Evolutionary conservation across 805 yeast species (phyloP).

Genomic region (Candida silvicultrix): DNA sequence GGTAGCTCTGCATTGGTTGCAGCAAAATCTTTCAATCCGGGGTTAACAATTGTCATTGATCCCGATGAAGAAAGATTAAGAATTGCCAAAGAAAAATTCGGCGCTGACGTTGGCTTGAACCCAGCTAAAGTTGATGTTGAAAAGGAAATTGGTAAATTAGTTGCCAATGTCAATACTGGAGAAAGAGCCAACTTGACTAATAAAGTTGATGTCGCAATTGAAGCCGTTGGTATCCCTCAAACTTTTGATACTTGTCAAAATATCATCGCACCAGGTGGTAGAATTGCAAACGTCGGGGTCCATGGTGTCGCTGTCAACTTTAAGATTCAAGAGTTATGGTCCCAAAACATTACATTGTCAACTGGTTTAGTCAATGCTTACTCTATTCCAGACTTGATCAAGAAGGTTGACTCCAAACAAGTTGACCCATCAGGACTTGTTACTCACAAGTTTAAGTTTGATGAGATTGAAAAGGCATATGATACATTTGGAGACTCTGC

Average conservation of each 20-base stretch:
- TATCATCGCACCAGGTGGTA: slow-evolving; percentile 51
- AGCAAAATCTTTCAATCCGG: slow-evolving; percentile 49
- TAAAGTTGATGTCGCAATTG: slow-evolving; percentile 56
- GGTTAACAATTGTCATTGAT: slow-evolving; percentile 50
- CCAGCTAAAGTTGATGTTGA: slow-evolving; percentile 38
- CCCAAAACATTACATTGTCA: slow-evolving; percentile 34
- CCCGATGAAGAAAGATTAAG: slow-evolving; percentile 51
- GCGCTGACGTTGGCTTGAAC: slow-evolving; percentile 54
- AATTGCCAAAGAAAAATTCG: slow-evolving; percentile 48
- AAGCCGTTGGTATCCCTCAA: slow-evolving; percentile 60
- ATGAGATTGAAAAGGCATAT: slow-evolving; percentile 53
- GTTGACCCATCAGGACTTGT: slow-evolving; percentile 46
- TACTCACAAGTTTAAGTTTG: slow-evolving; percentile 51
- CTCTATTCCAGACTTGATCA: slow-evolving; percentile 32
- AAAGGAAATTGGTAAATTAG: slow-evolving; percentile 30
- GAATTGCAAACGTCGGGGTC: slow-evolving; percentile 60
- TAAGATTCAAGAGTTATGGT: slow-evolving; percentile 39
- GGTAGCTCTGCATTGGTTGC: slow-evolving; percentile 58
- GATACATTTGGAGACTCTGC: slow-evolving; percentile 50
- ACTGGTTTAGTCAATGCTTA: slow-evolving; percentile 47
- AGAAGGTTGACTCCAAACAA: slow-evolving; percentile 23
- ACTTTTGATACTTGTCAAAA: slow-evolving; percentile 56
- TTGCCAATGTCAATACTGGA: slow-evolving; percentile 18
- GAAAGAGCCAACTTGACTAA: slow-evolving; percentile 26
- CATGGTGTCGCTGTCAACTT: slow-evolving; percentile 38